Evolutionary conservation across 768 basidiomycete species (phyloP).

Genomic region (Serpula lacrymans): DNA sequence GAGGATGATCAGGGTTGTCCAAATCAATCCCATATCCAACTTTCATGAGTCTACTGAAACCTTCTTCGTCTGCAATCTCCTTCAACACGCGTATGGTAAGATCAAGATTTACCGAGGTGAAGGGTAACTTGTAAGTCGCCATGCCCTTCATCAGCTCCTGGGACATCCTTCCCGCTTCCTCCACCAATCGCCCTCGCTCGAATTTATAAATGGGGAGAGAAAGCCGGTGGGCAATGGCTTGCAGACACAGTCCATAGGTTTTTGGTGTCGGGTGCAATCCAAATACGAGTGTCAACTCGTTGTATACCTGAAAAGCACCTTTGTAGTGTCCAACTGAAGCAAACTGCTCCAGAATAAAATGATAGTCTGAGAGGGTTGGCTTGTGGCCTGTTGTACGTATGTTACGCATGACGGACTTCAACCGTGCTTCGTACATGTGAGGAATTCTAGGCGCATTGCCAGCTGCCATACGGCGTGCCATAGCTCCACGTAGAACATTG

Average conservation of each 20-base stretch:
- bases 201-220: conserved; percentile 49
- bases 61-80: conserved; percentile 46
- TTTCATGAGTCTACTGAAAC: conserved; percentile 59
- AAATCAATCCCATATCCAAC: conserved; percentile 77
- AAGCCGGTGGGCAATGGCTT: conserved; percentile 67
- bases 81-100: conserved; percentile 66
- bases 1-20: conserved; percentile 64
- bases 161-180: conserved; percentile 46
- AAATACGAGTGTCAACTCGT: conserved; percentile 44
- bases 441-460: conserved; percentile 34
- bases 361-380: conserved; percentile 60
- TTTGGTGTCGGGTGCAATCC: conserved; percentile 47
- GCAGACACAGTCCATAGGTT: conserved; percentile 64
- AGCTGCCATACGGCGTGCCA: conserved; percentile 38
- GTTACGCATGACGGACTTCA: conserved; percentile 65
- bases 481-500: conserved; percentile 40
- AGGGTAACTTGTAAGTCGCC: conserved; percentile 41
- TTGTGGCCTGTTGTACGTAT: conserved; percentile 50
- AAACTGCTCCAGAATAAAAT: conserved; percentile 72
- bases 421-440: conserved; percentile 63
- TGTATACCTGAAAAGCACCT: conserved; percentile 58
- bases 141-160: conserved; percentile 56
- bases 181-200: conserved; percentile 32
- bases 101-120: conserved; percentile 63
- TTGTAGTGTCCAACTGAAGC: conserved; percentile 69